Percentiles rank a stretch among this genome's conserved stretches.
Conservation (phyloP, 2,329 filamentous ascomycete species). For the Nannizzia gypsea region DNA sequence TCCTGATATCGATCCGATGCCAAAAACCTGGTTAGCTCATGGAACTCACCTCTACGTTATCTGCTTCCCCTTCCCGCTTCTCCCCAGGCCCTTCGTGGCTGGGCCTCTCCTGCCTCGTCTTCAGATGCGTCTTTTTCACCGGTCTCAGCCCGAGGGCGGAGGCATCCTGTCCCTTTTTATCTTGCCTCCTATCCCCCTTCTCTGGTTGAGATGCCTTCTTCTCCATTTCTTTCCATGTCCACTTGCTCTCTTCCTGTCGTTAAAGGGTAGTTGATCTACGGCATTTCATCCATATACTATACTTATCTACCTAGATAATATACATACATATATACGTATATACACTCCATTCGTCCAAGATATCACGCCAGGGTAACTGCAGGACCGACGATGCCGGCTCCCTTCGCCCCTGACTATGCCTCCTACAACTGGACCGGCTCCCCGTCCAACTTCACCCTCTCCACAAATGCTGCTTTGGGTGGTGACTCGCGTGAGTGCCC, state of each 20-base stretch:
- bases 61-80: background rate
- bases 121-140: constrained; percentile 1
- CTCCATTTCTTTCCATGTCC: background rate
- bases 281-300: background rate
- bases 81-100: background rate
- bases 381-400: background rate
- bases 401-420: constrained; percentile 31
- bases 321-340: background rate
- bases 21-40: too few species aligned
- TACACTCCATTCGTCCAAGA: background rate
- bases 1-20: background rate
- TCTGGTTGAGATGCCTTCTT: background rate
- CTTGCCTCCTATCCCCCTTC: background rate
- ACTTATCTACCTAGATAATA: background rate
- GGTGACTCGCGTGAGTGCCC: constrained; percentile 63
- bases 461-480: constrained; percentile 50
- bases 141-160: background rate
- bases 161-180: background rate
- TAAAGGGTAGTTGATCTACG: background rate
- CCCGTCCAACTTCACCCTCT: constrained; percentile 31
- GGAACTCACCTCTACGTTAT: background rate
- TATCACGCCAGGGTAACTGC: background rate
- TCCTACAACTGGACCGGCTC: constrained; percentile 40
- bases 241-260: background rate
- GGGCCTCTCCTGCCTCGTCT: background rate